Evolutionary conservation across 169 alveolate genomes (phyloP).

Genomic region (Cryptosporidium xiaoi): DNA sequence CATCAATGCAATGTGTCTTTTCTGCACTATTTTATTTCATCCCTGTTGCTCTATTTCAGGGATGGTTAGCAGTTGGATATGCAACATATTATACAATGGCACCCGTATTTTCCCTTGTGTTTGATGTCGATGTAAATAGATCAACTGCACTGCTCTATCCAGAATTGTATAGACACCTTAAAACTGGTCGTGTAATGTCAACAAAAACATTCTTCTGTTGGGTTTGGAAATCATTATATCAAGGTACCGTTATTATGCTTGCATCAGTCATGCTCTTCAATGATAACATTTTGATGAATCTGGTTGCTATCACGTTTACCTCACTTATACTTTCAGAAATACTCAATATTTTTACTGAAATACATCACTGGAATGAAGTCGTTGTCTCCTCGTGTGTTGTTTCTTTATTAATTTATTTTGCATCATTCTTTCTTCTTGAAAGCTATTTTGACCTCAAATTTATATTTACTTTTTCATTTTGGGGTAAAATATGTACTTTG

Average conservation of each 20-base stretch:
- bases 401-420: constrained; percentile 74
- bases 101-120: constrained; percentile 94
- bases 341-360: constrained; percentile 93
- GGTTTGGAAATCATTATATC: constrained; percentile 93
- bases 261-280: constrained; percentile 92
- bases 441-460: constrained; percentile 90
- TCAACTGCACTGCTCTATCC: constrained; percentile 91
- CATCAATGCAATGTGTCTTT: constrained; percentile 92
- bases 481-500: constrained; percentile 89
- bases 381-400: constrained; percentile 57
- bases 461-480: constrained; percentile 88
- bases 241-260: constrained; percentile 96
- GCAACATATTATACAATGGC: constrained; percentile 94
- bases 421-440: constrained; percentile 88
- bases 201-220: constrained; percentile 94
- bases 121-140: constrained; percentile 92
- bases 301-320: constrained; percentile 96
- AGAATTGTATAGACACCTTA: constrained; percentile 92
- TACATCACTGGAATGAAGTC: constrained; percentile 86
- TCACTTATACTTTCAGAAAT: constrained; percentile 94
- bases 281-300: constrained; percentile 88
- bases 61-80: constrained; percentile 97
- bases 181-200: constrained; percentile 93
- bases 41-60: constrained; percentile 96
- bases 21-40: constrained; percentile 91